Base-by-base conservation (phyloP, 768 basidiomycete genomes). In the Lanmaoa pseudosensibilis region DNA sequence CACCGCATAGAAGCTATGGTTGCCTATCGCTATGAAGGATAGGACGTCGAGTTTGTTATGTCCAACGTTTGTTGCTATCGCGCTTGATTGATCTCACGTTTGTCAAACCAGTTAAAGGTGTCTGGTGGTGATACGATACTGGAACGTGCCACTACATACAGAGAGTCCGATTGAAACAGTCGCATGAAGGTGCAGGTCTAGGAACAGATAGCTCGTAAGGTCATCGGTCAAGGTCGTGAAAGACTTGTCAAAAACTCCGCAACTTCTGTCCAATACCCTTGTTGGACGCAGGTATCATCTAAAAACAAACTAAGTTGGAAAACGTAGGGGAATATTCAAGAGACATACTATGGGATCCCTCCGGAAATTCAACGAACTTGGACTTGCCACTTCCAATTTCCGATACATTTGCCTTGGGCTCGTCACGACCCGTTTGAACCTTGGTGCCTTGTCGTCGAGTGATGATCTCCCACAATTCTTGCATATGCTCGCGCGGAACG, bases 1-100 rank as follows among this genome's bases (percentile, higher is more conserved):
- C 97, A 99, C 70, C 85, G 92, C 54, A 92, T 99, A 68, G 92
- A 98, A 71, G 94, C 95, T 6, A 92, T 98, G 91, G 96, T 98
- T 46, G 94, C 95, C 5, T 98, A 98, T 77, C 84, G 94, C 37
- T 94, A 94, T 60, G 94, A 93, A 56, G 90, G 89, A 62, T 91
- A 78, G 68, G 52, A 11, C 6, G 25, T 53, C 52, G 23, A 27
- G 16, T 48, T 43, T 34, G 23, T 33, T 7, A 10, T 53, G 45
- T 50, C 21, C 40, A 23, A 46, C 2, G 27, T 47, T 54, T 36
- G 54, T 54, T 36, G 54, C 34, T 41, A 36, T 53, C 46, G 30
- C 32, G 13, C 37, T 44, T 27, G 4, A 44, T 61, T 36, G 21
- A 46, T 51, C 37, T 36, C 58, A 44, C 21, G 36, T 23, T 43